A percentile compares a stretch with the other conserved stretches of the same genome.
phyloP scores from a whole-genome alignment of 345 rosid species.

The Hypericum perforatum region DNA sequence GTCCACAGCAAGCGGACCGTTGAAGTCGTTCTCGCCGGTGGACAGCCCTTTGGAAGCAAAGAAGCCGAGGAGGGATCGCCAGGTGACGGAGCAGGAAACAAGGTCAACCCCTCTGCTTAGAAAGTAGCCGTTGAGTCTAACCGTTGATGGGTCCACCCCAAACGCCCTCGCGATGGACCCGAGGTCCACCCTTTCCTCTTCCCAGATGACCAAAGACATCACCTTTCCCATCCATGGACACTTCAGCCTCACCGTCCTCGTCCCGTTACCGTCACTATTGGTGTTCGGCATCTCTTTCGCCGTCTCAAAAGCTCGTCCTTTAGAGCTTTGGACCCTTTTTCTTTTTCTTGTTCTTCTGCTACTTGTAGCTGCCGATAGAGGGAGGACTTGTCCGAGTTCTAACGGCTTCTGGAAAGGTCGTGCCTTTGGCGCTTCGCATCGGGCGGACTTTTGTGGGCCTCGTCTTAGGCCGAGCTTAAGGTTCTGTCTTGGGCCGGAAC shows the following conservation, averaged over 20 bases:
- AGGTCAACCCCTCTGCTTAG: constrained; percentile 66
- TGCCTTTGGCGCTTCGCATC: no score
- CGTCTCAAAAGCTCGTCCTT: background rate
- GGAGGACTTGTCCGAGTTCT: no score
- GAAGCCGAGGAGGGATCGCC: constrained; percentile 63
- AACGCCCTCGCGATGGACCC: constrained; percentile 53
- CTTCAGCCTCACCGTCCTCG: constrained; percentile 40
- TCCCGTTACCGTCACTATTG: background rate
- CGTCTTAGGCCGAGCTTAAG: no score
- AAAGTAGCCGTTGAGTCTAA: constrained; percentile 78
- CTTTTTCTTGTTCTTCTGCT: no score
- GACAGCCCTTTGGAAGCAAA: constrained; percentile 71
- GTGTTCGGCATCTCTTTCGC: background rate
- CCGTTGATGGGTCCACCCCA: constrained; percentile 58
- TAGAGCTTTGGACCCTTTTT: no score
- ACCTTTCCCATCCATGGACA: constrained; percentile 49
- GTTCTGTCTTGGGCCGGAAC: no score
- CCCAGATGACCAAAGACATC: constrained; percentile 32
- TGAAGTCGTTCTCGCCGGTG: constrained; percentile 38
- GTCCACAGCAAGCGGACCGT: constrained; percentile 47
- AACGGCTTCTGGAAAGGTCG: no score
- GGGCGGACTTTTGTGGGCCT: no score
- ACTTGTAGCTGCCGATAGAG: no score
- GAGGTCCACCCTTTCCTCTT: constrained; percentile 56
- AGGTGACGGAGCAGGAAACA: constrained; percentile 60